Evolutionary conservation across 306 rosid genomes (phyloP), one percentile per base, ranked within the genome.

Genomic region (Castanea crenata): DNA sequence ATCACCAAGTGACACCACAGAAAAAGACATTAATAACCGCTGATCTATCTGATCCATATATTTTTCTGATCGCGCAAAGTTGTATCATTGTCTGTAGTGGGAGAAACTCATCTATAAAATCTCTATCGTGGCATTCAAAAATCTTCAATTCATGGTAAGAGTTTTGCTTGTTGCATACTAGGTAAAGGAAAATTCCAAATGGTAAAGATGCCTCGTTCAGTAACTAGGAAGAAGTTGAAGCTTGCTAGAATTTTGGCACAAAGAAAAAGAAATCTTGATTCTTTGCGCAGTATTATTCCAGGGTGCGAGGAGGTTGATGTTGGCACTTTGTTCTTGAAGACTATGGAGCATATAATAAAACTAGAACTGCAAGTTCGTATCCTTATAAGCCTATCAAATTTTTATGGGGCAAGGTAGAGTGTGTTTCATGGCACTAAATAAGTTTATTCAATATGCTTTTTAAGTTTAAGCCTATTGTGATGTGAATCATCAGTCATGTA

Each of bases 321-420:
- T 10, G 72, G n/a, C 35, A 68, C 72, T 68, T 68, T 68, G 72
- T 68, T 35, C 72, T n/a, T 68, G 72, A 68, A 68, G 72, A 68
- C 54, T 1, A 68, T 35, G 72, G 54, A 68, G 54, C 52, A 68
- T 35, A 68, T 68, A 35, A 68, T 9, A n/a, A 68, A 34, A 19
- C 72, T 68, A 35, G 52, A 68, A 35, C 10, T 68, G 72, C 72
- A 68, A 68, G 8, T 68, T 68, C 72, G 11, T 68, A n/a, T 68
- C 52, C 72, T 68, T 10, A 34, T 18, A 68, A 18, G 27, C 54
- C 72, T 68, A 46, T 3, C 16, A 10, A n/a, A 68, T 68, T 23
- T 35, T 35, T 19, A n/a, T 65, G 71, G 49, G 21, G 51, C 46
- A 29, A 14, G 44, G 16, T 32, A 31, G 35, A 16, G 5, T 18